Evolutionary conservation across 345 rosid species (phyloP), one percentile per base, ranked within the genome.

Genomic region (Eucalyptus marginata): DNA sequence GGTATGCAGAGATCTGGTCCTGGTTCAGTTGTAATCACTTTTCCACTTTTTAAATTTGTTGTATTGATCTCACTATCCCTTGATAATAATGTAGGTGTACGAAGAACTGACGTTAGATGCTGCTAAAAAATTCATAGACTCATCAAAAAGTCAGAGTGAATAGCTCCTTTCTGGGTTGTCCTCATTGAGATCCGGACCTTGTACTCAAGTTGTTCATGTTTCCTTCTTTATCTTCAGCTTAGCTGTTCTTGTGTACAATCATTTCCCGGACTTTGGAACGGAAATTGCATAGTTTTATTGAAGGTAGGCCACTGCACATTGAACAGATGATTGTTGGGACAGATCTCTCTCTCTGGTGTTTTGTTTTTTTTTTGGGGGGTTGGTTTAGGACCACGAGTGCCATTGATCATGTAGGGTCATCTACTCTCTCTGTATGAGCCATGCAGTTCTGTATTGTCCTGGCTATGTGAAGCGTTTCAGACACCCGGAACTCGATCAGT

Each of bases 21-120:
- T 47, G 20, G 46, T 51, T 50, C 49, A n/a, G 24, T 7, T 22
- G 11, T 16, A 54, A 31, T 89, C 44, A 58, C 49, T 89, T 51
- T 12, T 18, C 18, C 27, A 56, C 86, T 44, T 56, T 40, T 54
- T 13, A 3, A 51, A 18, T 31, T 49, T 59, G 83, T 52, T 80
- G 15, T 89, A 49, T 49, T 58, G 87, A 47, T 76, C 62, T 18
- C 64, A 90, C 46, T 33, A 85, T 58, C 0, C n/a, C 40, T 43
- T 50, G 31, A 49, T 87, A 76, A 58, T 66, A 85, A 88, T 81
- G 71, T 93, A 97, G 98, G 98, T 96, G 71, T 91, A 93, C 33
- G 94, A 96, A 92, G 98, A 91, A 68, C 89, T 97, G 91, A 93
- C 91, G 89, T 89, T 88, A 89, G 95, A 96, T 90, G 95, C 96